Conservation (phyloP, 2,329 filamentous ascomycete species). For the Calonectria leucothoes region DNA sequence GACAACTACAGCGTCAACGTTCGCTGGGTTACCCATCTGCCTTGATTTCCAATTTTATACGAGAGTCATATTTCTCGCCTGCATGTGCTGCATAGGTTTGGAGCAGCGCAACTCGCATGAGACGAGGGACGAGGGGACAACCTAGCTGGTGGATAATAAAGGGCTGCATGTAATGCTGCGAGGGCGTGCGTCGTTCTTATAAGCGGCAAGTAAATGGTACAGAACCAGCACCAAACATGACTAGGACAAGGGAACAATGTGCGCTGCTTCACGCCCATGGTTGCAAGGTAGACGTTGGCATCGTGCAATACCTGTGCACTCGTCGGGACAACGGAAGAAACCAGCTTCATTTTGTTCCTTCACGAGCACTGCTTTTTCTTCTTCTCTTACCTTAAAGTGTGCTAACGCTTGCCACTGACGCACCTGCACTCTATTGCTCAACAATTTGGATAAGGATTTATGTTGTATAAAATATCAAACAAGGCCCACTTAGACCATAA, state of each 20-base stretch:
- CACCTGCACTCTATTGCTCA: no score
- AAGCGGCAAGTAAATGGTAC: neutral
- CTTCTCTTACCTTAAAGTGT: no score
- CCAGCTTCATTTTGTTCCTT: neutral
- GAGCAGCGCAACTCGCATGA: neutral
- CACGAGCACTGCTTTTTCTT: neutral
- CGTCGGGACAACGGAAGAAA: neutral
- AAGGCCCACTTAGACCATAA: no score
- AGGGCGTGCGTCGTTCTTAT: neutral
- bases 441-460: no score
- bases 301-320: neutral
- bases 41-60: no score
- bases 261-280: neutral
- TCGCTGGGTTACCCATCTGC: no score
- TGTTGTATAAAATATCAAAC: no score
- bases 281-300: neutral
- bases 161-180: neutral
- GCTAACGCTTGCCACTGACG: no score
- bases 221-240: neutral
- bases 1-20: no score
- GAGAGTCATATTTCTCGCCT: no score
- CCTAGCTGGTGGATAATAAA: neutral
- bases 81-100: neutral
- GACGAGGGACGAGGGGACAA: neutral
- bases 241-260: neutral